A percentile compares a stretch with the other conserved stretches of the same genome.
phyloP scores from a whole-genome alignment of 805 yeast genomes.

The Candida odintsovae region DNA sequence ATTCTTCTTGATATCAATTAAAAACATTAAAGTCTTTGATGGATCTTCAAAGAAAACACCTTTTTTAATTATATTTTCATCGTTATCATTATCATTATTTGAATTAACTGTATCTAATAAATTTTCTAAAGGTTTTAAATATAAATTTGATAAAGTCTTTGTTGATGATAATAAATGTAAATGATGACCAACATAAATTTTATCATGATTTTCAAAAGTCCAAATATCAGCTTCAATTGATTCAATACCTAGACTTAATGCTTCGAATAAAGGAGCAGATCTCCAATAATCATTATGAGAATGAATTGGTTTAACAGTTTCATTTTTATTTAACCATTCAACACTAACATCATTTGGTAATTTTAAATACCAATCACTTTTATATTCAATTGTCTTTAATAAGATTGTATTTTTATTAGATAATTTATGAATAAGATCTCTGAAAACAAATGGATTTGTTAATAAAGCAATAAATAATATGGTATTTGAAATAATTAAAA shows the following conservation, averaged over 20 bases:
- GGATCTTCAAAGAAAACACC: constrained; percentile 32
- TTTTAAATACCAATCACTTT: background rate
- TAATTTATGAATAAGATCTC: background rate
- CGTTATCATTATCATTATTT: constrained; percentile 8
- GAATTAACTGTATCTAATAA: constrained; percentile 40
- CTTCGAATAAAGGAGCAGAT: constrained; percentile 49
- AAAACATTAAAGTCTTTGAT: constrained; percentile 48
- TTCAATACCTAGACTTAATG: constrained; percentile 42
- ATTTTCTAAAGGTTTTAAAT: constrained; percentile 45
- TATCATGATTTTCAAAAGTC: constrained; percentile 25
- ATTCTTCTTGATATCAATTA: constrained; percentile 61
- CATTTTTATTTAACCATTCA: background rate
- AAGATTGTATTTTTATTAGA: background rate
- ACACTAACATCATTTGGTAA: background rate
- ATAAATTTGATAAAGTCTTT: constrained; percentile 43
- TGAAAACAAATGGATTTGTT: background rate
- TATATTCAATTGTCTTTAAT: background rate
- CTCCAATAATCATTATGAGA: constrained; percentile 74
- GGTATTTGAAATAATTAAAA: background rate
- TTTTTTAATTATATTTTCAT: background rate
- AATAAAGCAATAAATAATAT: background rate
- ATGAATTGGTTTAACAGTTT: constrained; percentile 35
- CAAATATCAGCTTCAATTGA: constrained; percentile 68
- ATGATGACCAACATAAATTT: constrained; percentile 61
- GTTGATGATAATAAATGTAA: constrained; percentile 35